Conservation (phyloP, 78 protist species). For the Dictyostelium citrinum region DNA sequence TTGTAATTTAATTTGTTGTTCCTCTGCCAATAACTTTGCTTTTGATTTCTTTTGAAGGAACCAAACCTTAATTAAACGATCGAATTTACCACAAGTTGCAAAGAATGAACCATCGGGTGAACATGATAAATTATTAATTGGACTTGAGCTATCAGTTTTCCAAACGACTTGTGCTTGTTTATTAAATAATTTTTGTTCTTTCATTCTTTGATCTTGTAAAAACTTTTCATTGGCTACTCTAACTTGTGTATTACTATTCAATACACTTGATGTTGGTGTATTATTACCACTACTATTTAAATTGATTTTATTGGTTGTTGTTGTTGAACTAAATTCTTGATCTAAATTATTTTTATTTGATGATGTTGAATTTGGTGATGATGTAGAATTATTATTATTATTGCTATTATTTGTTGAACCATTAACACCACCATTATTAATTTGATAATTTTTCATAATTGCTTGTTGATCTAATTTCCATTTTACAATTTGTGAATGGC, state of each 20-base stretch:
- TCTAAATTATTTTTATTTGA: background rate
- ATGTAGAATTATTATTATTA: background rate
- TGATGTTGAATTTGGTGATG: background rate
- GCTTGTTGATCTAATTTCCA: conserved; percentile 56
- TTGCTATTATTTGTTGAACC: background rate
- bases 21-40: background rate
- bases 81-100: conserved; percentile 62
- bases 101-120: conserved; percentile 66
- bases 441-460: conserved; percentile 13
- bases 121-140: conserved; percentile 5
- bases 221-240: background rate
- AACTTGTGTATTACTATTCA: background rate
- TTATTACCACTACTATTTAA: background rate
- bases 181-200: conserved; percentile 34
- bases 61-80: conserved; percentile 61
- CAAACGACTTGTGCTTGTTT: conserved; percentile 48
- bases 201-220: background rate
- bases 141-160: conserved; percentile 31
- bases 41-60: conserved; percentile 28
- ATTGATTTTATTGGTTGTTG: background rate
- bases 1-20: background rate
- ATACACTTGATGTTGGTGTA: background rate
- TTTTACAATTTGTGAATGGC: background rate
- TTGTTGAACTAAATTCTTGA: background rate
- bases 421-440: background rate